A percentile compares a stretch with the other conserved stretches of the same genome.
Evolutionary conservation across 78 protist species (phyloP).

Genomic region (Speleostelium caveatum): DNA sequence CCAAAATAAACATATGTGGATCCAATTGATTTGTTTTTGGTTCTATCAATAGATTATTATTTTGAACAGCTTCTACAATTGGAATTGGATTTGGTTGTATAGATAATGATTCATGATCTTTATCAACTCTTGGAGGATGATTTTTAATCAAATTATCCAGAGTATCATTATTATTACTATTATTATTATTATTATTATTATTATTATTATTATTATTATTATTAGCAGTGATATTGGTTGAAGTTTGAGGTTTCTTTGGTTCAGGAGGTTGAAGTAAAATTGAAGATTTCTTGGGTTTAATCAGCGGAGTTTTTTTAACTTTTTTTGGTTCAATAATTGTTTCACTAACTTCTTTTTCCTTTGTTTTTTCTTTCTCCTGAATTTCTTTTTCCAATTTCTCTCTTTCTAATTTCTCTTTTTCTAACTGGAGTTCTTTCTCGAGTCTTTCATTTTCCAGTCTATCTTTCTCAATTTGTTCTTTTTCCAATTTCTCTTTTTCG

Average conservation of each 20-base stretch:
- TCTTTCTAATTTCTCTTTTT: neutral
- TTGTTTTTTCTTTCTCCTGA: neutral
- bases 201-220: no score
- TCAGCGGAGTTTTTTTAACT: neutral
- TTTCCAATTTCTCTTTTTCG: neutral
- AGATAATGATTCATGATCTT: neutral
- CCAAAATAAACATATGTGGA: neutral
- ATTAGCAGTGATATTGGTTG: neutral
- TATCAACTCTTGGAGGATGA: neutral
- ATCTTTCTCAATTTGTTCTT: neutral
- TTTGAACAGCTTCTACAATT: neutral
- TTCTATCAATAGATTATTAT: neutral
- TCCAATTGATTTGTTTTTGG: neutral
- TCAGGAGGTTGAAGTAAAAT: neutral
- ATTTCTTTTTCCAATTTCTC: neutral
- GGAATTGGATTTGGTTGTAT: neutral
- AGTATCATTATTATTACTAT: neutral
- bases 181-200: neutral
- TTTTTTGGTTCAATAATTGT: neutral
- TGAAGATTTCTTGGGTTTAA: slow-evolving; percentile 25
- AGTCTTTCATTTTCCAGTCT: neutral
- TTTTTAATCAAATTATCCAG: neutral
- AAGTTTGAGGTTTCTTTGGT: neutral
- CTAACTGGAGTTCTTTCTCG: no score
- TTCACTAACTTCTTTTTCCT: neutral